These are phyloP conservation scores for Penicillium flavigenum DNA, from an alignment of 495 filamentous ascomycete species.

Conservation along the genomic window DNA sequence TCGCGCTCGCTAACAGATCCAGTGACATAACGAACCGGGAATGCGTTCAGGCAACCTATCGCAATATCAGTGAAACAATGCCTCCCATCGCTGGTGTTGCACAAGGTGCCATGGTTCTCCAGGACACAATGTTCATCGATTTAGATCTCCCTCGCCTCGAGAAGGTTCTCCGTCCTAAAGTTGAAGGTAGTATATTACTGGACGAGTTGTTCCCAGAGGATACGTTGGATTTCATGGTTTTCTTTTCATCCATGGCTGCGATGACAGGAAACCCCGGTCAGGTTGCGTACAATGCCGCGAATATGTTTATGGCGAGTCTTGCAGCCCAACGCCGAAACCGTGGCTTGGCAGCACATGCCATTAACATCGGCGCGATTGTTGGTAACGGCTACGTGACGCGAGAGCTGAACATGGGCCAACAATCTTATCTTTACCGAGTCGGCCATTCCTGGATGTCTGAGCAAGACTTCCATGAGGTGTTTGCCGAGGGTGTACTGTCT, in stretches of 20 bases:
- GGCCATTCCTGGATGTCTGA: conserved; percentile 53
- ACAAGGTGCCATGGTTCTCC: conserved; percentile 40
- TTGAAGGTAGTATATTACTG: conserved; percentile 36
- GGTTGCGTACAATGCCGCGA: conserved; percentile 56
- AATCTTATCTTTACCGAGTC: conserved; percentile 25
- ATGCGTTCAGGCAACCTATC: conserved; percentile 42
- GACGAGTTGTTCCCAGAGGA: conserved; percentile 39
- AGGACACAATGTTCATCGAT: conserved; percentile 57
- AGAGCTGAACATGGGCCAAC: conserved; percentile 27
- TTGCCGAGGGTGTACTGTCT: conserved; percentile 53
- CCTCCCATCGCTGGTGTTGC: conserved; percentile 57
- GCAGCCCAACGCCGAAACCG: conserved; percentile 35
- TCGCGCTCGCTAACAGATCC: background rate
- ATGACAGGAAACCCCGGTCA: conserved; percentile 45
- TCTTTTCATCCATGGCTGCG: conserved; percentile 33
- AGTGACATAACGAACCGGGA: conserved; percentile 23
- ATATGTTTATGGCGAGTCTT: conserved; percentile 53
- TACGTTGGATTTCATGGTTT: conserved; percentile 47
- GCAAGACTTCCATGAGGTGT: conserved; percentile 58
- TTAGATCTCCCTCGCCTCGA: conserved; percentile 53
- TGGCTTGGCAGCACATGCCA: conserved; percentile 43
- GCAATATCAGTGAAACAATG: conserved; percentile 26
- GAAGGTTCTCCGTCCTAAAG: conserved; percentile 52
- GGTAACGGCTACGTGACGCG: conserved; percentile 54
- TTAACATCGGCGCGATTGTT: conserved; percentile 58